These are phyloP conservation scores for Colletotrichum somersetense DNA, from an alignment of 2,329 filamentous ascomycete genomes.

Conservation along the genomic window DNA sequence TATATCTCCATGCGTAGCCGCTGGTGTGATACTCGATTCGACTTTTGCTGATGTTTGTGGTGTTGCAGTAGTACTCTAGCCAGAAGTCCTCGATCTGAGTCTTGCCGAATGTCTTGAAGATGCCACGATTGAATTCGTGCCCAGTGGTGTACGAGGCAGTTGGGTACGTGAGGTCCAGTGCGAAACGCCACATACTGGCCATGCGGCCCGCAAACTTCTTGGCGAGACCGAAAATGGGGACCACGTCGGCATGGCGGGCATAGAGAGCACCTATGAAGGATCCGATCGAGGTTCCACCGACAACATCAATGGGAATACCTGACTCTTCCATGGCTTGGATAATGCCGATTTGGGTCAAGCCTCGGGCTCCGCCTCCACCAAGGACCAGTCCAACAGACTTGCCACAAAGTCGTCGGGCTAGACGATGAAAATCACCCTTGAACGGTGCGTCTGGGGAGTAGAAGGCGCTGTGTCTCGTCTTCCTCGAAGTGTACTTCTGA, in stretches of 20 bases:
- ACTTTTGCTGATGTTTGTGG: conserved; percentile 97
- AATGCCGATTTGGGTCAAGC: conserved; percentile 92
- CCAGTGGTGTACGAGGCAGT: conserved; percentile 97
- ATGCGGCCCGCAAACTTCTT: conserved; percentile 99
- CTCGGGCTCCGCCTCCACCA: conserved; percentile 91
- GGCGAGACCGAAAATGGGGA: conserved; percentile 94
- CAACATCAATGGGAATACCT: conserved; percentile 93
- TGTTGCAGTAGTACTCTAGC: conserved; percentile 99
- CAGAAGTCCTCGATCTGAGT: conserved; percentile 99
- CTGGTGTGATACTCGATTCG: conserved; percentile 93
- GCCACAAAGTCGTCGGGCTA: conserved; percentile 90
- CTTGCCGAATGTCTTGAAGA: conserved; percentile 98
- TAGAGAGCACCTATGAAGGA: conserved; percentile 96
- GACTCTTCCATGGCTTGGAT: conserved; percentile 96
- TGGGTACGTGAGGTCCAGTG: conserved; percentile 94
- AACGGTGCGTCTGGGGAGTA: conserved; percentile 93
- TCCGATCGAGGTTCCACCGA: conserved; percentile 96
- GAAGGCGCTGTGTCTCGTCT: conserved; percentile 86
- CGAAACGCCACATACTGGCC: conserved; percentile 99
- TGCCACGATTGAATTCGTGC: conserved; percentile 98
- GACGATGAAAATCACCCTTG: conserved; percentile 95
- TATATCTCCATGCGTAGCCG: conserved; percentile 97
- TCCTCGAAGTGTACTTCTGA: conserved; percentile 96
- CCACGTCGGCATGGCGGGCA: conserved; percentile 94
- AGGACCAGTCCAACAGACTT: conserved; percentile 95